Evolutionary conservation across 371 early-diverging fungal species (phyloP), one percentile per base, ranked within the genome.

Genomic region (Encephalitozoon cuniculi): DNA sequence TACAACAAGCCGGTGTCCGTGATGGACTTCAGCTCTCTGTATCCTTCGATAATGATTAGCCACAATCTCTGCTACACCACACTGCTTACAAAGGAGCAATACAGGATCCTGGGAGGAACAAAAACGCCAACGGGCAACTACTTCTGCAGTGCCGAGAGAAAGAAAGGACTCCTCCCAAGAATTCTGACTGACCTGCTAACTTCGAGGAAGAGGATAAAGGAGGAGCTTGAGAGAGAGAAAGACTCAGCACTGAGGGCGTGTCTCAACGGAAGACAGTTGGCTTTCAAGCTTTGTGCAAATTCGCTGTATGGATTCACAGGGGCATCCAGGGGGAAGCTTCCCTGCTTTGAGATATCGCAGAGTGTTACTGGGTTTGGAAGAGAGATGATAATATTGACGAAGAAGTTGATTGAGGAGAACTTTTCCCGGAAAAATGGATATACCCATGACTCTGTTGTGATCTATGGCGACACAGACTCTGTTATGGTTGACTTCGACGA

Each of bases 261-360:
- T 30, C 86, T 96, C 63, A 94, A 97, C 86, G 97, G 96, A 70
- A 90, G 97, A 76, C 98, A 99, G 83, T 84, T 94, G 23, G 98
- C 99, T 6, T 84, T 98, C 55, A 97, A 96, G 90, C 89, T 95
- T 79, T 92, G 92, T 82, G 99, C 98, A 43, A 98, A 99, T 82
- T 95, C 96, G 7, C 95, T 98, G 6, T 99, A 98, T 84, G 98
- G 98, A 23, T 98, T 99, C 79, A 99, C 99, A 6, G 99, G 99
- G 43, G 95, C 97, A 0, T 91, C 92, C 1, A 89, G 91, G 37
- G 98, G 98, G 26, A 91, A 93, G 74, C 87, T 99, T 25, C 99
- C 99, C 0, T 93, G 97, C 83, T 85, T 98, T 39, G 92, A 94
- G 76, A 95, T 99, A 49, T 96, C 97, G 15, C 91, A 94, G n/a